Evolutionary conservation across 2,329 filamentous ascomycete species (phyloP), one percentile per base, ranked within the genome.

Genomic region (Colletotrichum caudatum): DNA sequence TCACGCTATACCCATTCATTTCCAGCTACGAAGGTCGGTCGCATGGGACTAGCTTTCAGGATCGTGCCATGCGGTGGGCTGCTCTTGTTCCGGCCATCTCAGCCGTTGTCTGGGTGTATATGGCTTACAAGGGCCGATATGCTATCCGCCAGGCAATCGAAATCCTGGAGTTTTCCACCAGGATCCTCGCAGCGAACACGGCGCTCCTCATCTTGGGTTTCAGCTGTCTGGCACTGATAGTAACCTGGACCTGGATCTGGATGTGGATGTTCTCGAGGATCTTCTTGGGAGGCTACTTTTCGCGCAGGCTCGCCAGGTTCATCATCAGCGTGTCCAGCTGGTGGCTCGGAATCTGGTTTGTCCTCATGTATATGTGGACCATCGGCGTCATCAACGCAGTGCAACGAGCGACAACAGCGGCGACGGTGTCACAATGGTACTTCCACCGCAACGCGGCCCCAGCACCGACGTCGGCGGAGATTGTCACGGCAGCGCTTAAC

Each of bases 361-460:
- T 98, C 75, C 84, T 98, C 71, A 92, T 98, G 84, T 98, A 98
- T 81, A 91, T 98, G 76, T 99, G 96, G 96, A 96, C 94, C 0
- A 85, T 98, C 53, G 93, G 93, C 2, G 90, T 98, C 69, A 91
- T 97, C 78, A 92, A 94, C 69, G 94, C 94, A 23, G 89, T 98
- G 29, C 95, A 99, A 80, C 91, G 96, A 70, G 92, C 94, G 29
- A 96, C 95, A 20, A 97, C 95, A 18, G 95, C 94, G 33, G 96
- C 96, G 14, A 97, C 95, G 0, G 95, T 98, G 33, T 97, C 94
- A 51, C 96, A 99, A 81, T 99, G 96, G 96, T 99, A 99, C 82
- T 99, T 98, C 81, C 95, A 98, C 81, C 94, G 96, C 74, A 93
- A 97, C 76, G 90, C 91, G 5, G 88, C 91, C 14, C 94, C 95